Base-by-base conservation (phyloP, 257 asterid species). In the Paulownia fortunei region DNA sequence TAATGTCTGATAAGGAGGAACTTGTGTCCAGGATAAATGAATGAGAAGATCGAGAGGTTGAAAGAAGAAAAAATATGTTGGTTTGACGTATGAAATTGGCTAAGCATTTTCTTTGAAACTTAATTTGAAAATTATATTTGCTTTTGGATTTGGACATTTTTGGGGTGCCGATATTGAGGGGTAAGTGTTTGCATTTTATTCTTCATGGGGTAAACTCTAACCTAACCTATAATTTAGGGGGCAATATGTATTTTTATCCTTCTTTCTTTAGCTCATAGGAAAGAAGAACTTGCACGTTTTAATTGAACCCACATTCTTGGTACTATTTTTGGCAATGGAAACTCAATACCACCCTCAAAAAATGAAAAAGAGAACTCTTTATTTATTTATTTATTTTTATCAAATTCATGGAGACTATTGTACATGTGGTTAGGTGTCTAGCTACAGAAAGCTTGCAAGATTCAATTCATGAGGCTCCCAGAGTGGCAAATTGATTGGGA, bases 401-500 rank as follows among this genome's bases (percentile, higher is more conserved):
- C 7, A 47, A 13, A 4, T 3, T 15, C 15, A 15, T 47, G 19
- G 55, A 47, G 19, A 59, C 9, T 24, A 27, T 59, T 59, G 10
- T 60, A 30, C 42, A 30, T 36, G 67, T 60, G 18, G 10, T 13
- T 51, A 15, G 8, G n/a, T n/a, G n/a, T 51, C 23, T 6, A 51
- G 58, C 47, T 41, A 6, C 13, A 41, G 47, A 41, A n/a, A 51
- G 23, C 13, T 54, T 6, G 30, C 32, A 18, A 27, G 63, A 34
- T 70, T 32, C 55, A 72, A 12, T 23, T 69, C 54, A 47, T 8
- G 15, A 51, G 67, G 36, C 54, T n/a, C 75, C 71, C 32, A 41
- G 51, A 76, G 7, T 51, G 69, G 76, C 49, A 68, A 37, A 39
- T 6, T 69, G 68, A 42, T 16, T 66, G 59, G 34, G 23, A 71